Conservation (phyloP, 352 stramenopile genomes). For the Globisporangium paddicum region DNA sequence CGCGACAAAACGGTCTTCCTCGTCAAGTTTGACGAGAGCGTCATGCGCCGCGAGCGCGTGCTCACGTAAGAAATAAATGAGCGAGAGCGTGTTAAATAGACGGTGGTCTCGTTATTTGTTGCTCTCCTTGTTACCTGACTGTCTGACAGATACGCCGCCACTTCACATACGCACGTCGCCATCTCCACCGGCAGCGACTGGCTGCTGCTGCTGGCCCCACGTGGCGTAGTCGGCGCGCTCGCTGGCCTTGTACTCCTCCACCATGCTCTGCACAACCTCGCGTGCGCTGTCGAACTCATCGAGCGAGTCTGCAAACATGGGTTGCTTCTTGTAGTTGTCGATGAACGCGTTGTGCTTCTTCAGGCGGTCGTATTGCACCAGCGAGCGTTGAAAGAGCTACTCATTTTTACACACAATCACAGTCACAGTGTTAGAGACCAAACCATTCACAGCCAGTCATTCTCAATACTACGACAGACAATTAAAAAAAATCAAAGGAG, state of each 20-base stretch:
- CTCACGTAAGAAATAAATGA: constrained; percentile 35
- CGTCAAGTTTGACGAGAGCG: constrained; percentile 81
- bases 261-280: constrained; percentile 81
- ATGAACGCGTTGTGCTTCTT: constrained; percentile 98
- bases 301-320: constrained; percentile 93
- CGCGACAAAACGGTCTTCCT: constrained; percentile 84
- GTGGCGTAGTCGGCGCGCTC: constrained; percentile 75
- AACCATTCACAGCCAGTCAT: not conserved
- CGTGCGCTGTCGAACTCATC: constrained; percentile 84
- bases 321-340: constrained; percentile 98
- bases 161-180: constrained; percentile 47
- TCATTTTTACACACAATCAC: not conserved
- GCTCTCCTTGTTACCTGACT: not conserved
- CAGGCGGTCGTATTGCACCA: constrained; percentile 97
- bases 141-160: not conserved
- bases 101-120: constrained; percentile 3
- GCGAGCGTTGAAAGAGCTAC: constrained; percentile 82
- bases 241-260: constrained; percentile 85
- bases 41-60: constrained; percentile 72
- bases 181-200: constrained; percentile 9
- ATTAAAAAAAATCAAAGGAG: not conserved
- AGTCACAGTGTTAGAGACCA: not conserved
- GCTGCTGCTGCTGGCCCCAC: constrained; percentile 41
- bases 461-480: constrained; percentile 1
- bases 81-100: constrained; percentile 21